phyloP scores from a whole-genome alignment of 768 basidiomycete species.

The Tylopilus vinaceipallidus region DNA sequence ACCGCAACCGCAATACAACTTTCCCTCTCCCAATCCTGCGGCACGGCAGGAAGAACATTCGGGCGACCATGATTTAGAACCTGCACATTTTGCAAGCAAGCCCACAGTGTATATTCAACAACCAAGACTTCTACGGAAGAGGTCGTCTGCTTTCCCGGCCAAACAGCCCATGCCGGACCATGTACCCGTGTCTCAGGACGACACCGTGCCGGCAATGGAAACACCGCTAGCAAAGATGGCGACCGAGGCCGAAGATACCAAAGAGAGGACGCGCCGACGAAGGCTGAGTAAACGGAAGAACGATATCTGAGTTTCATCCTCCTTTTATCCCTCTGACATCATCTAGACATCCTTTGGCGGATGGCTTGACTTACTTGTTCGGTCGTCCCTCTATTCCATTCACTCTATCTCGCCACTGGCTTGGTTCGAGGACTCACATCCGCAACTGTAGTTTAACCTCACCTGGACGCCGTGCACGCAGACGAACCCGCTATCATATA shows the following conservation, averaged over 20 bases:
- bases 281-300: slow-evolving; percentile 34
- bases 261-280: slow-evolving; percentile 30
- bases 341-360: slow-evolving; percentile 13
- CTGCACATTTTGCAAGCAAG: slow-evolving; percentile 4
- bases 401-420: slow-evolving; percentile 6
- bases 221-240: slow-evolving; percentile 10
- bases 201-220: slow-evolving; percentile 6
- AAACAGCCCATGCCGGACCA: slow-evolving; percentile 28
- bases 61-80: slow-evolving; percentile 5
- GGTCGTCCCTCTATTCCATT: slow-evolving; percentile 20
- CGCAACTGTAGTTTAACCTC: slow-evolving; percentile 12
- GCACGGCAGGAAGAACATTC: slow-evolving; percentile 5
- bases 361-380: slow-evolving; percentile 18
- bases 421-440: slow-evolving; percentile 10
- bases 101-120: slow-evolving; percentile 12
- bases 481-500: slow-evolving; percentile 3
- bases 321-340: slow-evolving; percentile 11
- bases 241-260: slow-evolving; percentile 17
- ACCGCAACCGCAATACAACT: slow-evolving; percentile 14
- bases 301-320: slow-evolving; percentile 21
- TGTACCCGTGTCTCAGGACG: slow-evolving; percentile 13
- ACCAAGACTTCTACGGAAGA: slow-evolving; percentile 25
- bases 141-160: slow-evolving; percentile 20
- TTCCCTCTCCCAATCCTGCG: slow-evolving; percentile 2
- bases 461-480: slow-evolving; percentile 15